Percentiles rank a stretch among this genome's conserved stretches.
Conservation (phyloP, 2,329 filamentous ascomycete genomes). For the Blastomyces silverae region DNA sequence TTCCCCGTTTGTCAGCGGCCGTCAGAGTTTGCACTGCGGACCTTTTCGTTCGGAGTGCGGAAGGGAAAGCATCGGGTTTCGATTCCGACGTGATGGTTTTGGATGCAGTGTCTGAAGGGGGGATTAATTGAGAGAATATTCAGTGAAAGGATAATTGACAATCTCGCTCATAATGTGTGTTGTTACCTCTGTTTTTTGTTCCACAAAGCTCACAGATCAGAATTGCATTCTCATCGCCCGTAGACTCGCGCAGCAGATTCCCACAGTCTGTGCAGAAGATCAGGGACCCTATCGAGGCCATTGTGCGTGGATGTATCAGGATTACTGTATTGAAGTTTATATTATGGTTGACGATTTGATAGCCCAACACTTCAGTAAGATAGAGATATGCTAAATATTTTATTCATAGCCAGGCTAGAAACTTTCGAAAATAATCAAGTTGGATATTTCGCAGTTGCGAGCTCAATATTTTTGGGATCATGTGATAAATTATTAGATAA, state of each 20-base stretch:
- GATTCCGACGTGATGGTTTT: conserved; percentile 73
- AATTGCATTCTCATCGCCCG: conserved; percentile 66
- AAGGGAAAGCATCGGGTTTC: conserved; percentile 87
- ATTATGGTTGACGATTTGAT: neutral
- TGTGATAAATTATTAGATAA: neutral
- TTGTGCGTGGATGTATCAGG: conserved; percentile 34
- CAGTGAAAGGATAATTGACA: neutral
- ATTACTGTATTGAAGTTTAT: neutral
- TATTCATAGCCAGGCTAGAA: neutral
- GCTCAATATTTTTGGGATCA: neutral
- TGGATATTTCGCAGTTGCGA: neutral
- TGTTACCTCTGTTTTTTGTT: conserved; percentile 69
- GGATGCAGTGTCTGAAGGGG: conserved; percentile 58
- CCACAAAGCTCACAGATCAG: conserved; percentile 82
- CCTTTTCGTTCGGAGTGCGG: conserved; percentile 72
- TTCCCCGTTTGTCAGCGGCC: conserved; percentile 67
- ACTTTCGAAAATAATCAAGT: neutral
- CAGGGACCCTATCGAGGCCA: conserved; percentile 84
- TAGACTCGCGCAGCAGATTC: conserved; percentile 75
- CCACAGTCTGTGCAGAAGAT: conserved; percentile 92
- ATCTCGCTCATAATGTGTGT: conserved; percentile 13
- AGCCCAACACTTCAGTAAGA: neutral
- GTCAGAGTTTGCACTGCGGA: conserved; percentile 81
- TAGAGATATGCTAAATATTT: neutral
- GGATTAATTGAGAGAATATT: conserved; percentile 19